phyloP scores from a whole-genome alignment of 768 basidiomycete species.

The Cystofilobasidium capitatum region DNA sequence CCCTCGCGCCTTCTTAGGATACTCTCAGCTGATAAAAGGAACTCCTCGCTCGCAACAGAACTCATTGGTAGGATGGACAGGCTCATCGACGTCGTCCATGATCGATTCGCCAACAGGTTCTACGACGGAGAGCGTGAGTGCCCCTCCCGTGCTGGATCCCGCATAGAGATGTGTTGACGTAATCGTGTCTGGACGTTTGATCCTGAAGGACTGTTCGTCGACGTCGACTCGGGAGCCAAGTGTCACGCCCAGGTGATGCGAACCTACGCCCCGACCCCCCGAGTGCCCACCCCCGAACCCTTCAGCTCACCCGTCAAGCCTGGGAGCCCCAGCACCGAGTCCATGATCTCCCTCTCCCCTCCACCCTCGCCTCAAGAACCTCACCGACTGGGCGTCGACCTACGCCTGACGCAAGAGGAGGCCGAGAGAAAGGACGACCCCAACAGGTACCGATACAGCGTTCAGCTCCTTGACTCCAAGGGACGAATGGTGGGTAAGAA shows the following conservation, averaged over 20 bases:
- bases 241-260: constrained; percentile 68
- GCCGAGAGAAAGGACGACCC: constrained; percentile 67
- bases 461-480: constrained; percentile 53
- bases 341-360: constrained; percentile 29
- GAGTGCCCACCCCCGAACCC: not conserved
- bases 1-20: not conserved
- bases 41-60: not conserved
- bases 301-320: not conserved
- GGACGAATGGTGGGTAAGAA: constrained; percentile 21
- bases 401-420: constrained; percentile 64
- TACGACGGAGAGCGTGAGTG: constrained; percentile 79
- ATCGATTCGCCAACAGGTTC: constrained; percentile 93
- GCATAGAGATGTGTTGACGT: too few species aligned
- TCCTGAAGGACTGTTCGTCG: constrained; percentile 68
- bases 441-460: constrained; percentile 71
- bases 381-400: constrained; percentile 68
- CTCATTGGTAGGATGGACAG: constrained; percentile 49
- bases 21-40: not conserved
- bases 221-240: constrained; percentile 80
- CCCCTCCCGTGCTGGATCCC: too few species aligned
- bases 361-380: constrained; percentile 26
- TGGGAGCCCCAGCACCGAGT: not conserved
- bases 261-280: constrained; percentile 49
- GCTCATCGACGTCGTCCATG: constrained; percentile 86
- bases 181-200: not conserved